A percentile compares a stretch with the other conserved stretches of the same genome.
These are phyloP conservation scores for Pleurotus salmoneostramineus DNA, from an alignment of 768 basidiomycete species.

Conservation along the genomic window DNA sequence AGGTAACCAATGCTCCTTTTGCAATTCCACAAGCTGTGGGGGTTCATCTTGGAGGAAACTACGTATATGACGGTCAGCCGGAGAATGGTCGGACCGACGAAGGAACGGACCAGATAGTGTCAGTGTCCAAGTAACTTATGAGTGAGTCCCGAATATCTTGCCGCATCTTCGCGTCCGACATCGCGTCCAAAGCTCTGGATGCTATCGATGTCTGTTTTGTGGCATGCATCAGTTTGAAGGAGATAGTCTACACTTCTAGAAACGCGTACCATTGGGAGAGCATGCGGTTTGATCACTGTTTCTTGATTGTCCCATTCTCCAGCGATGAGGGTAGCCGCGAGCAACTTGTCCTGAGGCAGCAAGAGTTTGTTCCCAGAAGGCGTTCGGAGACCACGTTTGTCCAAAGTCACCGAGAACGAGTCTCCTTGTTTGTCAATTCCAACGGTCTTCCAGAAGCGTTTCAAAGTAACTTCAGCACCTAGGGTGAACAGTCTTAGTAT, in stretches of 20 bases:
- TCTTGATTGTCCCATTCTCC: conserved; percentile 97
- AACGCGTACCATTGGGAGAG: conserved; percentile 79
- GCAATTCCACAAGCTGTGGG: conserved; percentile 68
- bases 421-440: conserved; percentile 58
- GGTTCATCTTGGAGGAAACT: conserved; percentile 87
- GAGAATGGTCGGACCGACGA: neutral
- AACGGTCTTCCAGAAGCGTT: conserved; percentile 95
- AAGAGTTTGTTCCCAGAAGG: conserved; percentile 75
- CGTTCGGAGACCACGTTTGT: conserved; percentile 83
- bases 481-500: neutral
- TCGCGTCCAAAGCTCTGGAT: conserved; percentile 83
- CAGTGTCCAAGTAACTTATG: conserved; percentile 87
- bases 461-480: conserved; percentile 86
- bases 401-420: conserved; percentile 64
- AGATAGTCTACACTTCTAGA: neutral
- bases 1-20: conserved; percentile 85
- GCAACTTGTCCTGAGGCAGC: conserved; percentile 63
- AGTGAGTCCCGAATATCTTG: conserved; percentile 63
- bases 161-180: conserved; percentile 53
- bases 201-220: conserved; percentile 77
- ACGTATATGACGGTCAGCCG: conserved; percentile 5
- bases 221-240: conserved; percentile 7
- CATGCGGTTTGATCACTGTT: conserved; percentile 80
- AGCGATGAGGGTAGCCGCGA: conserved; percentile 84
- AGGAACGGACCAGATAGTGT: conserved; percentile 75